These are phyloP conservation scores for Cyclostephanos tholiformis DNA, from an alignment of 108 stramenopile genomes.

Conservation along the genomic window DNA sequence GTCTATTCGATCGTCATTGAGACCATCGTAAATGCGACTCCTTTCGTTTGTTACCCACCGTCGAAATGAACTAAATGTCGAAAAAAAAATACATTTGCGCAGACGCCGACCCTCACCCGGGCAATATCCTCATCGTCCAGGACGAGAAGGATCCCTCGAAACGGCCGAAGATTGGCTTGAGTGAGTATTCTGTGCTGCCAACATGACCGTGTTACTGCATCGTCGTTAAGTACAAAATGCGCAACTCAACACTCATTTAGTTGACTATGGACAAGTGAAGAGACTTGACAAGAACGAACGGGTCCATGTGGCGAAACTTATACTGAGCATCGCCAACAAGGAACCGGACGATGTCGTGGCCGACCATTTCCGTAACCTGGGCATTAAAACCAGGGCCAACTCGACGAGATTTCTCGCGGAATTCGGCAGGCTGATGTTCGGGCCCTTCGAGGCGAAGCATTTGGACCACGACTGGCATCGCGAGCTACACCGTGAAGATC, in stretches of 20 bases:
- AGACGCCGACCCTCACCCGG: constrained; percentile 58
- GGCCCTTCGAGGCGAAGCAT: constrained; percentile 60
- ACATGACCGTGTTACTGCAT: background rate
- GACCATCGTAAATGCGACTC: background rate
- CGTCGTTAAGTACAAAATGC: constrained; percentile 36
- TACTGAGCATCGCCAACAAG: constrained; percentile 73
- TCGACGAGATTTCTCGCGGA: constrained; percentile 70
- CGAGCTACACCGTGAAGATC: constrained; percentile 62
- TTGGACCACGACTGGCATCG: constrained; percentile 66
- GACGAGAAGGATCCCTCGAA: constrained; percentile 15
- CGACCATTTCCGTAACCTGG: constrained; percentile 60
- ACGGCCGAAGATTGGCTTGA: constrained; percentile 40
- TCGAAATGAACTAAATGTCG: background rate
- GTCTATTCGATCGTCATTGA: too few relatives aligned
- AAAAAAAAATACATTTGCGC: background rate
- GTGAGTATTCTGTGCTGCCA: too few relatives aligned
- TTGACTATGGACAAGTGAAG: constrained; percentile 83
- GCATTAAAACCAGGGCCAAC: constrained; percentile 69
- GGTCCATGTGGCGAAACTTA: constrained; percentile 56
- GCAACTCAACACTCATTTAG: constrained; percentile 23
- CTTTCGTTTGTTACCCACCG: background rate
- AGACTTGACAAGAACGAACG: constrained; percentile 57
- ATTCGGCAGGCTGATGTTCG: constrained; percentile 79
- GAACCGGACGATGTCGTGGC: constrained; percentile 68
- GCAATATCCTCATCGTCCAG: constrained; percentile 61